Conservation (phyloP, 805 yeast species). For the Monosporozyma unispora region DNA sequence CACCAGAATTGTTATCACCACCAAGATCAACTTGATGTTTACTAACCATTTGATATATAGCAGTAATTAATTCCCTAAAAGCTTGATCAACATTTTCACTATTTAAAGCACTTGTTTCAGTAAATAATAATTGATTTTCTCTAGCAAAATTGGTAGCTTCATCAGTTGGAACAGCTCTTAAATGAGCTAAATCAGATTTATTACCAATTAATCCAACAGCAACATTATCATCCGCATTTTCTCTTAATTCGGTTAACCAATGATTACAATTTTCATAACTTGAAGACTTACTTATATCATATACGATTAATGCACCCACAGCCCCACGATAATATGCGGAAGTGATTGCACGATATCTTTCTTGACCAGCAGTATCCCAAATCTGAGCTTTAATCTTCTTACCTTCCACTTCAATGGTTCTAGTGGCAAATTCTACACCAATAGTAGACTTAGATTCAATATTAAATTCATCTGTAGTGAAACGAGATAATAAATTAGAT, state of each 20-base stretch:
- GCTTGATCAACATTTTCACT: constrained; percentile 93
- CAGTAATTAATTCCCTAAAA: constrained; percentile 84
- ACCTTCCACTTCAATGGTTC: constrained; percentile 82
- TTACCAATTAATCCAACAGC: constrained; percentile 92
- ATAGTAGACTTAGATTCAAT: constrained; percentile 89
- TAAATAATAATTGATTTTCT: constrained; percentile 84
- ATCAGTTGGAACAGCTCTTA: constrained; percentile 94
- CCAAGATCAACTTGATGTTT: constrained; percentile 87
- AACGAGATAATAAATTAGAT: constrained; percentile 84
- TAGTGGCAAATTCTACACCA: constrained; percentile 96
- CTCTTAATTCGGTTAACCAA: constrained; percentile 86
- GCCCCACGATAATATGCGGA: constrained; percentile 97
- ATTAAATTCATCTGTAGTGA: constrained; percentile 93
- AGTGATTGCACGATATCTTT: constrained; percentile 95
- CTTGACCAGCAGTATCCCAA: constrained; percentile 99
- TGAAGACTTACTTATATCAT: constrained; percentile 87
- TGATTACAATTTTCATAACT: constrained; percentile 77
- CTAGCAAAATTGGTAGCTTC: constrained; percentile 93
- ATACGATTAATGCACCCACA: constrained; percentile 91
- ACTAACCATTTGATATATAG: constrained; percentile 89
- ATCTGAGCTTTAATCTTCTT: constrained; percentile 82
- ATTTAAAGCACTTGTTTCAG: constrained; percentile 92
- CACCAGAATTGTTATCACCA: constrained; percentile 39
- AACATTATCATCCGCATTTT: constrained; percentile 89
- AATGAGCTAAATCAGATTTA: constrained; percentile 81